Evolutionary conservation across 31 red algal genomes (phyloP), one percentile per base, ranked within the genome.

Genomic region (Pterothamnion heteromorphum): DNA sequence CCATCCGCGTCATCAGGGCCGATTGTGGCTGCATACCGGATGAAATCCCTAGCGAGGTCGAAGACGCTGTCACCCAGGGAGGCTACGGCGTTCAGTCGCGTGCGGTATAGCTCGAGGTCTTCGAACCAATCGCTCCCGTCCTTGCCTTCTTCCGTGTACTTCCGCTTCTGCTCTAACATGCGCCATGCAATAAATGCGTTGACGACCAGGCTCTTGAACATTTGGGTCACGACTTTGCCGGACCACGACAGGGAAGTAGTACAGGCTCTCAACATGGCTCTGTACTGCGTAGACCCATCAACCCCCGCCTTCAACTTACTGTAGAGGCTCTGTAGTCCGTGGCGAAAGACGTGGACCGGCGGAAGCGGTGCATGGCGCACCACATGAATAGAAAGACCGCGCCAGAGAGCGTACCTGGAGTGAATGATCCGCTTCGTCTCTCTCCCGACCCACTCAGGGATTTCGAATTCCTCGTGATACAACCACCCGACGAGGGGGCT

Each of bases 51-150:
- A 14, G 57, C 78, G 39, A 39, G 44, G 22, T 93, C 84, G 36
- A 93, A 87, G 51, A 93, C 80, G 27, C 87, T 88, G 39, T 88
- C 92, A 21, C 83, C 81, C 2, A 83, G 86, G 28, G 44, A 36
- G 87, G 87, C 58, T 33, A 87, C 82, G 78, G 39, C 87, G 39
- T 93, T 87, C 26, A 93, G 27, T 23, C 3, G 2, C 2, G 3
- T 1, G 2, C 64, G 1, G 4, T 74, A 74, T n/a, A n/a, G n/a
- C n/a, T n/a, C n/a, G n/a, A n/a, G n/a, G n/a, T n/a, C n/a, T n/a
- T n/a, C n/a, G n/a, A n/a, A n/a, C n/a, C n/a, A n/a, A n/a, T n/a
- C n/a, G n/a, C n/a, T n/a, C n/a, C n/a, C 37, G 24, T n/a, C n/a
- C n/a, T n/a, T n/a, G n/a, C n/a, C n/a, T n/a, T n/a, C n/a, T n/a